Evolutionary conservation across 768 basidiomycete species (phyloP), one percentile per base, ranked within the genome.

Genomic region (Gautieria morchelliformis): DNA sequence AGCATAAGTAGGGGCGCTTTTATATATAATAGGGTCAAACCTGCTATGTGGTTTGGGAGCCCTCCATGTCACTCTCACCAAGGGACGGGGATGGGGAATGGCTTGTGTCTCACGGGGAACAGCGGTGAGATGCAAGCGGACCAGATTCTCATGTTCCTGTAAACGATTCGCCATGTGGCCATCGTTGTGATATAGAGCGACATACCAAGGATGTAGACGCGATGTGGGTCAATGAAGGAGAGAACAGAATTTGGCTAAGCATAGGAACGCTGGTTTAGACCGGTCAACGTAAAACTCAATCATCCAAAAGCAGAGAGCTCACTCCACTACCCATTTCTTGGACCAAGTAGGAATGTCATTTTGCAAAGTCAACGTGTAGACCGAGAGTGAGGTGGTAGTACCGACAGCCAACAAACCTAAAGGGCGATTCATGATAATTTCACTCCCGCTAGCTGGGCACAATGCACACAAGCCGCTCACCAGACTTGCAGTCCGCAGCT

Each of bases 261-360:
- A 78, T 69, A 41, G 74, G 66, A 19, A 78, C 74, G 52, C 84
- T 83, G 64, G 52, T 52, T 58, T 17, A 11, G 27, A 47, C 65
- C 54, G 58, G 32, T 57, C 55, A 61, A 54, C 42, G 32, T 40
- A 56, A 39, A 44, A 58, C 47, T 42, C 42, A n/a, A 52, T 22
- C 52, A 15, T 11, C 48, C 4, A 46, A 20, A 24, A 47, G 17
- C 5, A 3, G 15, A 30, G n/a, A 45, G 44, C 58, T 52, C 74
- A 90, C 89, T 72, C 64, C 53, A 74, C 69, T 19, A 75, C 75
- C 90, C 90, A 93, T 71, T 90, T 90, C 66, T 75, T 75, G 14
- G 82, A 84, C 90, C 90, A 93, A 0, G 83, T 87, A 15, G 84
- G 87, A 17, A 92, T 78, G 67, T 90, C 87, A 63, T 89, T 85